Evolutionary conservation across 23 red algal species (phyloP).

Genomic region (Cyanidioschyzon merolae): DNA sequence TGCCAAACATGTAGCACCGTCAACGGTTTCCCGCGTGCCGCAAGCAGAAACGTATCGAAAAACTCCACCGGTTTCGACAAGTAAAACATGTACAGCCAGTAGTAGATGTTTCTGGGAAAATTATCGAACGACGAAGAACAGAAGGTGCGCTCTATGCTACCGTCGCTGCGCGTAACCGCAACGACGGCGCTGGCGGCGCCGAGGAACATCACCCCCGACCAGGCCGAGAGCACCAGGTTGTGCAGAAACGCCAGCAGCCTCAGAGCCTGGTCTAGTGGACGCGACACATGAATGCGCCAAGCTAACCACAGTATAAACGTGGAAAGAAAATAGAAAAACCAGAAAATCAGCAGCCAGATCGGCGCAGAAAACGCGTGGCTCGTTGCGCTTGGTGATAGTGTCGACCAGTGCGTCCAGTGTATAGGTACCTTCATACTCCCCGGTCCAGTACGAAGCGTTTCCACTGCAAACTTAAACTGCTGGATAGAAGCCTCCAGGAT

Average conservation of each 20-base stretch:
- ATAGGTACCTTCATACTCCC: not conserved
- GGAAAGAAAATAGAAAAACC: not conserved
- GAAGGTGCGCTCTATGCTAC: not conserved
- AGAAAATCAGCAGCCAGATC: not conserved
- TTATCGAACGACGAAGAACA: not conserved
- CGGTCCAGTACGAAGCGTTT: not conserved
- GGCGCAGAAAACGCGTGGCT: not conserved
- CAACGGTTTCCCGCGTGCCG: slow-evolving; percentile 38
- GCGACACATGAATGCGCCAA: not conserved
- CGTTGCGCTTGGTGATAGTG: not conserved
- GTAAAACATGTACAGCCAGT: slow-evolving; percentile 84
- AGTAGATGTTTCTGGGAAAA: slow-evolving; percentile 10
- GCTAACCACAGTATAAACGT: not conserved
- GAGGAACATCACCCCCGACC: slow-evolving; percentile 9
- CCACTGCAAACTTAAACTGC: not conserved
- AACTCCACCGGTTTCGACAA: slow-evolving; percentile 87
- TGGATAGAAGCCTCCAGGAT: not conserved
- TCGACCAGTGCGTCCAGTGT: not conserved
- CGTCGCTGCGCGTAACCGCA: not conserved
- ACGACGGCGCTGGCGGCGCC: not conserved
- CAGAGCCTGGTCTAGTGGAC: not conserved
- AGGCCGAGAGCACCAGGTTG: not conserved
- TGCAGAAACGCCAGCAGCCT: not conserved
- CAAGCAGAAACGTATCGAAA: slow-evolving; percentile 71
- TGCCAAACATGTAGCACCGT: slow-evolving; percentile 91